Percentiles rank a stretch among this genome's conserved stretches.
These are phyloP conservation scores for Amoeboradix gromovi DNA, from an alignment of 371 early-diverging fungal species.

Conservation along the genomic window DNA sequence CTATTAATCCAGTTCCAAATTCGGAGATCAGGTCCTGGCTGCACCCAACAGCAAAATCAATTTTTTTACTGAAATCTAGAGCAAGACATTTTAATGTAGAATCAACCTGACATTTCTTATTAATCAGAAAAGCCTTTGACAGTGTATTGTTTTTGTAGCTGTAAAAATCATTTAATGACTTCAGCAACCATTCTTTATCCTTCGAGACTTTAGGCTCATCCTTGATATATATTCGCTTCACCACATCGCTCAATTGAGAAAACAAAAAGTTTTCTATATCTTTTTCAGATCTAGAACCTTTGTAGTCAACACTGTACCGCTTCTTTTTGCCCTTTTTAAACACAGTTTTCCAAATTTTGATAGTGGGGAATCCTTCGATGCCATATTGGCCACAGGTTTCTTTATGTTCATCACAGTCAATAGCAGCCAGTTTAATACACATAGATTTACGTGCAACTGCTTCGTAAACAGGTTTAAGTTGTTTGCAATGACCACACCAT, in stretches of 20 bases:
- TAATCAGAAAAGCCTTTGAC: too few relatives aligned
- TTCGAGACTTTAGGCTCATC: too few relatives aligned
- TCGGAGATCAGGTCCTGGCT: neutral
- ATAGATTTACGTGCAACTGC: conserved; percentile 31
- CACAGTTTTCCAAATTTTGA: conserved; percentile 69
- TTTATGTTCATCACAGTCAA: conserved; percentile 68
- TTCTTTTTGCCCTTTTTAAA: conserved; percentile 14
- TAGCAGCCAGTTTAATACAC: conserved; percentile 70
- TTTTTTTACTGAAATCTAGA: neutral
- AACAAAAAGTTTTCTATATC: conserved; percentile 50
- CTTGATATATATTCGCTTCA: too few relatives aligned
- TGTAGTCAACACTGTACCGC: conserved; percentile 35
- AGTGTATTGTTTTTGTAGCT: too few relatives aligned
- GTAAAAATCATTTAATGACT: too few relatives aligned
- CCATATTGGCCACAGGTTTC: conserved; percentile 44
- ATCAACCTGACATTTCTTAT: too few relatives aligned
- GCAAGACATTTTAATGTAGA: neutral
- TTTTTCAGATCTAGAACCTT: conserved; percentile 46
- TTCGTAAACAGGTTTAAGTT: conserved; percentile 61
- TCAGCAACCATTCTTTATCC: too few relatives aligned
- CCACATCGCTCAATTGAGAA: too few relatives aligned
- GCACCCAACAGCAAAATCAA: neutral
- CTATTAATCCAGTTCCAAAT: neutral
- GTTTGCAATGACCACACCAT: conserved; percentile 2
- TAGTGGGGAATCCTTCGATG: conserved; percentile 66